phyloP scores from a whole-genome alignment of 495 filamentous ascomycete species.

The Letharia columbiana region DNA sequence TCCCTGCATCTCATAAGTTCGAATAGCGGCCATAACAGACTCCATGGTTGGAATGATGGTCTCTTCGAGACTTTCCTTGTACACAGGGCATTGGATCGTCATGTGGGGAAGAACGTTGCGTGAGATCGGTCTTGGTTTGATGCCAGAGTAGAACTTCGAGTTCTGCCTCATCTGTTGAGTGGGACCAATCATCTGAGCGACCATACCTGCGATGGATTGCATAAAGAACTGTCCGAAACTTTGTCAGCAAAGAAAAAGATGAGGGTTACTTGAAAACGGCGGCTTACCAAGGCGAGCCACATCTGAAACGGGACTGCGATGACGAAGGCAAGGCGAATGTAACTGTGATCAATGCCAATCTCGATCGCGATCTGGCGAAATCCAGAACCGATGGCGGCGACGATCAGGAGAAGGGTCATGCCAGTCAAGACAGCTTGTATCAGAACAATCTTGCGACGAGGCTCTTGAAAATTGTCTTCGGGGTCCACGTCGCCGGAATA shows the following conservation, averaged over 20 bases:
- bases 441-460: slow-evolving; percentile 38
- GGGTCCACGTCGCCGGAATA: slow-evolving; percentile 20
- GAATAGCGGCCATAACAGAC: slow-evolving; percentile 40
- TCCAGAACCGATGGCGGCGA: slow-evolving; percentile 48
- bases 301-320: slow-evolving; percentile 41
- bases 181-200: slow-evolving; percentile 53
- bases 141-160: slow-evolving; percentile 53
- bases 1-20: slow-evolving; percentile 45
- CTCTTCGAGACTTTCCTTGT: slow-evolving; percentile 29
- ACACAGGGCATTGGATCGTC: slow-evolving; percentile 37
- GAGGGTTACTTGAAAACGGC: neutral
- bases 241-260: neutral
- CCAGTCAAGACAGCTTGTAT: slow-evolving; percentile 44
- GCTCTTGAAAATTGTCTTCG: slow-evolving; percentile 32
- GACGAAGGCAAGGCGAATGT: slow-evolving; percentile 40
- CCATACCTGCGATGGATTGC: slow-evolving; percentile 45
- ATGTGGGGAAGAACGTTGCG: slow-evolving; percentile 49
- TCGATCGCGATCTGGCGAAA: slow-evolving; percentile 47
- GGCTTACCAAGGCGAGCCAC: slow-evolving; percentile 48
- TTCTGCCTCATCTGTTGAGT: slow-evolving; percentile 48
- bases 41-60: slow-evolving; percentile 27
- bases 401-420: slow-evolving; percentile 42
- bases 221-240: slow-evolving; percentile 47
- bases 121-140: slow-evolving; percentile 40
- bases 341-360: slow-evolving; percentile 41